These are phyloP conservation scores for Cucumis melo DNA, from an alignment of 306 rosid genomes.

Conservation along the genomic window DNA sequence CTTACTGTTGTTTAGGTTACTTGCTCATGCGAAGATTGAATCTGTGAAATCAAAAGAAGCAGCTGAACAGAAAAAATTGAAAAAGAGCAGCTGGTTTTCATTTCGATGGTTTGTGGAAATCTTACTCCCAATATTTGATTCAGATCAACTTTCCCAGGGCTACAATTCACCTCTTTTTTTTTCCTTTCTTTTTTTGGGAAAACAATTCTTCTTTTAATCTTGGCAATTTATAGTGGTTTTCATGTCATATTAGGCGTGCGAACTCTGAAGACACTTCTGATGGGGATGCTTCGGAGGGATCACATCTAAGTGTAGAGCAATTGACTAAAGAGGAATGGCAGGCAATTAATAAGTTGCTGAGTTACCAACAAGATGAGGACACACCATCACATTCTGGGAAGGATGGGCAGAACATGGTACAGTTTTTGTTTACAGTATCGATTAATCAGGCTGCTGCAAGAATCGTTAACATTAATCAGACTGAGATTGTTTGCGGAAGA, in stretches of 20 bases:
- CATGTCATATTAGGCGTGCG: slow-evolving; percentile 31
- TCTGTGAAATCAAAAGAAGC: slow-evolving; percentile 88
- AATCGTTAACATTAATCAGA: slow-evolving; percentile 55
- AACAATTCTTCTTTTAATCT: background rate
- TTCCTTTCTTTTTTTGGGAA: too few species aligned
- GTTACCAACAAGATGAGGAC: slow-evolving; percentile 77
- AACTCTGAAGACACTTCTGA: slow-evolving; percentile 38
- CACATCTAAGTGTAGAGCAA: slow-evolving; percentile 43
- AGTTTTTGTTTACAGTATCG: slow-evolving; percentile 56
- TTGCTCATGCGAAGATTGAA: slow-evolving; percentile 94
- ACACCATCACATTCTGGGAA: slow-evolving; percentile 31
- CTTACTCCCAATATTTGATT: background rate
- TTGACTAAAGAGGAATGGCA: slow-evolving; percentile 93
- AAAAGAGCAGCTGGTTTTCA: slow-evolving; percentile 82
- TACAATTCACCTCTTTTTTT: background rate
- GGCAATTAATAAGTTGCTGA: slow-evolving; percentile 76
- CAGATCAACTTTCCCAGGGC: background rate
- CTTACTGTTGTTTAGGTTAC: slow-evolving; percentile 39
- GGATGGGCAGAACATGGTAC: slow-evolving; percentile 67
- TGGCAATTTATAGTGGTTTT: slow-evolving; percentile 5
- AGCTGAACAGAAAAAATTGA: slow-evolving; percentile 56
- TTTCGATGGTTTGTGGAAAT: slow-evolving; percentile 49
- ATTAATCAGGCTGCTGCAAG: slow-evolving; percentile 83
- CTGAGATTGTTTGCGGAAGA: slow-evolving; percentile 76
- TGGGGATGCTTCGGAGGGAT: slow-evolving; percentile 41